Evolutionary conservation across 2,329 filamentous ascomycete genomes (phyloP), one percentile per base, ranked within the genome.

Genomic region (Trichophyton simii): DNA sequence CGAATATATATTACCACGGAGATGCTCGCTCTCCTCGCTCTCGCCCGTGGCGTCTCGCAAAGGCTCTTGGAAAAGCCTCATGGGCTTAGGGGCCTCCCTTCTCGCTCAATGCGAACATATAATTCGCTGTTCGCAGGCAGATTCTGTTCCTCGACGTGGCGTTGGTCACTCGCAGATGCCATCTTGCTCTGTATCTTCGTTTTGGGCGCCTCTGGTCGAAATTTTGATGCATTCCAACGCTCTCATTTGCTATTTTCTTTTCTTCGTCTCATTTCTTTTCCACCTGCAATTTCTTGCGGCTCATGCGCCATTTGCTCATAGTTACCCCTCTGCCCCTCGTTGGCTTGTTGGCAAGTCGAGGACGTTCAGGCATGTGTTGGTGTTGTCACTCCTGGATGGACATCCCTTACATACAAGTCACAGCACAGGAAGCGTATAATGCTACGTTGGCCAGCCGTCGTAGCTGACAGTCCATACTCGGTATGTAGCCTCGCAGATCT

Each of bases 381-480:
- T 4, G 34, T 38, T 38, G 34, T 44, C 13, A 6, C 38, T 42
- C 13, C 38, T 42, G 15, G 38, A n/a, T 6, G 28, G 38, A 6
- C 41, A 44, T 18, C 7, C 11, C 41, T 44, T 44, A n/a, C 11
- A 18, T n/a, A 9, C 34, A 38, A 44, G n/a, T n/a, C 41, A 44
- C n/a, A 18, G 41, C 11, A 44, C 4, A n/a, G n/a, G 41, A n/a
- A n/a, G 38, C 9, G 41, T 44, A 22, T 15, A 18, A 18, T n/a
- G 15, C 4, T 44, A 44, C n/a, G n/a, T n/a, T 44, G n/a, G 66
- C 81, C 86, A 61, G 95, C 83, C 66, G 90, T 90, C 62, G 85
- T 84, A 1, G 95, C 90, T 13, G 82, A n/a, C 41, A n/a, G 41
- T 44, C 41, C 41, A 44, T 44, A 44, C 41, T n/a, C n/a, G 41